Evolutionary conservation across 179 eudicot species (phyloP).

Genomic region (Silene coronaria): DNA sequence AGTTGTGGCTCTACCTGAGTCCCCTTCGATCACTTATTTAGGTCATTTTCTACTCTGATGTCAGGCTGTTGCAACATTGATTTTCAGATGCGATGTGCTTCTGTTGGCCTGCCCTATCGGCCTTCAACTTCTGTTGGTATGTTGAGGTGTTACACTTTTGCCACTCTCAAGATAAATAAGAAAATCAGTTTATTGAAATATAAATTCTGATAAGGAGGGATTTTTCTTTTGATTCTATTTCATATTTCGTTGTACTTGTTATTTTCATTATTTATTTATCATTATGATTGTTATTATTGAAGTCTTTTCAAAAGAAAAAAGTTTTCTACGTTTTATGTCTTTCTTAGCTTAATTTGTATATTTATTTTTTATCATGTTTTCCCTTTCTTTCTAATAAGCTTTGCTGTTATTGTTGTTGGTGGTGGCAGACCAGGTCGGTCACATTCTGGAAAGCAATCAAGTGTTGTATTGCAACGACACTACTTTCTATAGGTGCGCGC

Average conservation of each 20-base stretch:
- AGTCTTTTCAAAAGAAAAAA: not conserved
- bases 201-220: not conserved
- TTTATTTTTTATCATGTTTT: not conserved
- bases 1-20: not conserved
- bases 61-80: constrained; percentile 72
- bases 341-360: not conserved
- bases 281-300: too few relatives aligned
- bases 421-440: constrained; percentile 69
- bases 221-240: not conserved
- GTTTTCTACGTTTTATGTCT: not conserved
- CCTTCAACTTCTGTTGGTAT: constrained; percentile 78
- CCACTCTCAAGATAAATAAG: not conserved
- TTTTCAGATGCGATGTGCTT: constrained; percentile 90
- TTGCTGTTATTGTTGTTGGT: not conserved
- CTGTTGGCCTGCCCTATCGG: constrained; percentile 79
- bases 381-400: not conserved
- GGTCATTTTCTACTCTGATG: constrained; percentile 25
- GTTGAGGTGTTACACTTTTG: constrained; percentile 17
- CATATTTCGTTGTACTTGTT: not conserved
- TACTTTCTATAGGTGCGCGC: constrained; percentile 64
- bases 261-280: not conserved
- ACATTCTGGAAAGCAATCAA: constrained; percentile 64
- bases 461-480: constrained; percentile 47
- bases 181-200: not conserved
- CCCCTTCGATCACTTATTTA: not conserved